A percentile compares a stretch with the other conserved stretches of the same genome.
Evolutionary conservation across 371 early-diverging fungal species (phyloP).

Genomic region (Apophysomyces sp.): DNA sequence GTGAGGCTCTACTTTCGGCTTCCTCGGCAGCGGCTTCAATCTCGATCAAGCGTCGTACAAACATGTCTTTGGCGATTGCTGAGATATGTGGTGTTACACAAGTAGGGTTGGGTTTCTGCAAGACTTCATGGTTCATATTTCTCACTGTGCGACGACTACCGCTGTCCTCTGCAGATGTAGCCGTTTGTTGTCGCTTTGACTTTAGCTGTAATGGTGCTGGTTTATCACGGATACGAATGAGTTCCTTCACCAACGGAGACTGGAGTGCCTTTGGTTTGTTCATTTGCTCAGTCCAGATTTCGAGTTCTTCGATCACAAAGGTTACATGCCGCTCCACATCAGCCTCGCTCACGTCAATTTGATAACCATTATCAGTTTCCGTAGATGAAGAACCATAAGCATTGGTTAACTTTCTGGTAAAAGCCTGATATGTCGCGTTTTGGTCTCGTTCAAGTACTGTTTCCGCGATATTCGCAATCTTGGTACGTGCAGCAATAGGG

Average conservation of each 20-base stretch:
- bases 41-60: constrained; percentile 31
- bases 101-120: constrained; percentile 29
- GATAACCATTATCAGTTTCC: background rate
- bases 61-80: constrained; percentile 45
- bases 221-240: constrained; percentile 4
- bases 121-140: constrained; percentile 5
- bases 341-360: constrained; percentile 13
- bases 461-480: constrained; percentile 42
- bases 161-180: constrained; percentile 1
- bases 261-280: constrained; percentile 17
- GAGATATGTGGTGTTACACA: constrained; percentile 50
- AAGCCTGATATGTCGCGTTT: constrained; percentile 19
- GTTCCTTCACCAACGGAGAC: constrained; percentile 21
- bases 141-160: constrained; percentile 3
- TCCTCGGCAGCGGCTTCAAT: constrained; percentile 27
- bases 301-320: constrained; percentile 28
- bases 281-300: constrained; percentile 17
- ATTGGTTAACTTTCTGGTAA: constrained; percentile 17
- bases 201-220: background rate
- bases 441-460: constrained; percentile 10
- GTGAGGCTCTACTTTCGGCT: background rate
- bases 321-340: constrained; percentile 27
- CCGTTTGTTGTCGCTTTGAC: background rate
- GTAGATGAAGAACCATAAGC: constrained; percentile 4
- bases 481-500: constrained; percentile 35